These are phyloP conservation scores for Pugionium dolabratum DNA, from an alignment of 345 rosid species.

Conservation along the genomic window DNA sequence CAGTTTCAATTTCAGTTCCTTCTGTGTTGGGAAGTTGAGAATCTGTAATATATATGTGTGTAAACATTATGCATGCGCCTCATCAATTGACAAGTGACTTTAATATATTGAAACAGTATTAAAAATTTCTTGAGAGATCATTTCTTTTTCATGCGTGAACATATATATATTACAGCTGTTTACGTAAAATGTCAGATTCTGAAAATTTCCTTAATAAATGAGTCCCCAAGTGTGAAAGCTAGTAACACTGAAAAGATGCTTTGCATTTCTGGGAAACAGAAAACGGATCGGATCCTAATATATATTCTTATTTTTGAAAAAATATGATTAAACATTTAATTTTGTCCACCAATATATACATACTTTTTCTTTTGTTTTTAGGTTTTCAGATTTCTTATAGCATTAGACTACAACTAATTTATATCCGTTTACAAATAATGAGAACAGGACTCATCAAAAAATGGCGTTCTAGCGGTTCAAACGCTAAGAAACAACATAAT, in stretches of 20 bases:
- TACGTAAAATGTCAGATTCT: constrained; percentile 7
- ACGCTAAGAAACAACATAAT: constrained; percentile 87
- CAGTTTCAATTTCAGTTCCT: constrained; percentile 20
- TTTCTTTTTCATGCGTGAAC: constrained; percentile 14
- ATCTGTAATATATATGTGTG: background rate
- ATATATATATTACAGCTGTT: background rate
- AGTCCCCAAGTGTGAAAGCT: constrained; percentile 27
- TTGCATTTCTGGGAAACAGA: constrained; percentile 12
- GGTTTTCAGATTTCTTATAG: constrained; percentile 6
- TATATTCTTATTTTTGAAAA: background rate
- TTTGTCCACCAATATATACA: constrained; percentile 4
- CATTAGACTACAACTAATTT: background rate
- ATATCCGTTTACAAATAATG: background rate
- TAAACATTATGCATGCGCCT: constrained; percentile 16
- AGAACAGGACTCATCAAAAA: constrained; percentile 61
- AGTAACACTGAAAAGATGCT: constrained; percentile 21
- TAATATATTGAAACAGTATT: background rate
- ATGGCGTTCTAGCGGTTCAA: constrained; percentile 89
- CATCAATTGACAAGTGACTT: background rate
- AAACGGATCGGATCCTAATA: background rate
- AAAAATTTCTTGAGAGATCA: background rate
- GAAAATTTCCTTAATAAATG: constrained; percentile 19
- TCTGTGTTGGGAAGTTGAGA: constrained; percentile 15
- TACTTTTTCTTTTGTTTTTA: background rate
- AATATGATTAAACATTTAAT: background rate